A percentile compares a stretch with the other conserved stretches of the same genome.
Conservation (phyloP, 2,329 filamentous ascomycete species). For the Aspergillus sp. region DNA sequence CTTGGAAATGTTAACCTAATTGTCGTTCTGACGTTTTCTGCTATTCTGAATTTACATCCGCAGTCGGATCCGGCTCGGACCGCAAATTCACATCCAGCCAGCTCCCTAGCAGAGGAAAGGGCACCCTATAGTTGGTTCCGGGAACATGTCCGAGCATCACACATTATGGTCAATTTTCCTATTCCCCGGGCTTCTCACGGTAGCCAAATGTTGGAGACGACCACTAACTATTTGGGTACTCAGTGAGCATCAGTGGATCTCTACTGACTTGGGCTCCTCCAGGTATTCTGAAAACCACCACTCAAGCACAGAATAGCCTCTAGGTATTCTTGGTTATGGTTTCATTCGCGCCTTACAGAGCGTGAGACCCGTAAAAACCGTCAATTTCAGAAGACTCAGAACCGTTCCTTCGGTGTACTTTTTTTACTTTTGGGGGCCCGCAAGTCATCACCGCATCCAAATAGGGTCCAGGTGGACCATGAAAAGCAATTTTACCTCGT, state of each 20-base stretch:
- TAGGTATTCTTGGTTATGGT: not conserved
- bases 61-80: constrained; percentile 9
- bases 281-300: not conserved
- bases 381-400: not conserved
- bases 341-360: not conserved
- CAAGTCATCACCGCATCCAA: not conserved
- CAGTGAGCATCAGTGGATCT: not conserved
- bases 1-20: not conserved
- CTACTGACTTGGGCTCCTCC: not conserved
- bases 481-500: constrained; percentile 11
- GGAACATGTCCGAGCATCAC: not conserved
- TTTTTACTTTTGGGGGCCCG: not conserved
- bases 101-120: not conserved
- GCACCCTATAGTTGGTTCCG: not conserved
- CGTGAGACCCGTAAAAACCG: not conserved
- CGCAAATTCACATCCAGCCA: constrained; percentile 3
- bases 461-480: not conserved
- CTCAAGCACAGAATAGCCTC: not conserved
- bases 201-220: not conserved
- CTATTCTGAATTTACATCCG: not conserved
- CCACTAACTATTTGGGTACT: not conserved
- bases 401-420: too few relatives aligned
- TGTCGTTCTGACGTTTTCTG: not conserved
- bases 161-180: not conserved
- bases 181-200: not conserved